Evolutionary conservation across 2,329 filamentous ascomycete genomes (phyloP), one percentile per base, ranked within the genome.

Genomic region (Claviceps sp.): DNA sequence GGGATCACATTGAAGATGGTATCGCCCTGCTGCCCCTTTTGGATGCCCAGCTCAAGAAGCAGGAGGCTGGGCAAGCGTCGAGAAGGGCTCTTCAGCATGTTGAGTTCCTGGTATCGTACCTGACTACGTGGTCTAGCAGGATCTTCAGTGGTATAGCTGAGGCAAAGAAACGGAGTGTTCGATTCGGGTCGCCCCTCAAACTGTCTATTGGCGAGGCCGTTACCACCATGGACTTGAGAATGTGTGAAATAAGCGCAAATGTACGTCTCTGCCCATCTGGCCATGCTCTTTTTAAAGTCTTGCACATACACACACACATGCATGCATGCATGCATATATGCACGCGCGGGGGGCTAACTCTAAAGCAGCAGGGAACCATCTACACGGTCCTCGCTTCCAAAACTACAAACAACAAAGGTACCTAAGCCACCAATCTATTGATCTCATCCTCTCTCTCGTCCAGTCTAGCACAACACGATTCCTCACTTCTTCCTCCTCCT

Each of bases 141-240:
- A 74, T 88, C 2, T 86, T 88, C 59, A 67, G 77, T 51, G 73
- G 82, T 54, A 81, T 89, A 62, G 81, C 87, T 55, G 78, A 84
- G 65, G 78, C 83, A 6, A 78, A 88, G 67, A 75, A 79, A 60
- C 72, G 82, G 51, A 84, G 81, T 52, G 83, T 89, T 11, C 70
- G 82, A 5, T 83, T 88, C 58, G 83, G 83, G 3, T 73, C 74
- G 37, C 68, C 76, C 3, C 69, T 74, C 3, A 70, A 66, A 49
- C 59, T 82, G 5, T 66, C 69, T 1, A 54, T 77, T 9, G 69
- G 68, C 0, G 60, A 61, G 55, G 77, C 61, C 57, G 71, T 69
- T 58, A 77, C 58, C 61, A 77, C 62, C 54, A 65, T 77, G 50
- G 83, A 86, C 61, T 68, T 84, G 56, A 72, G 71, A 20, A 80